Evolutionary conservation across 805 yeast species (phyloP).

Genomic region (Kuraishia hungarica): DNA sequence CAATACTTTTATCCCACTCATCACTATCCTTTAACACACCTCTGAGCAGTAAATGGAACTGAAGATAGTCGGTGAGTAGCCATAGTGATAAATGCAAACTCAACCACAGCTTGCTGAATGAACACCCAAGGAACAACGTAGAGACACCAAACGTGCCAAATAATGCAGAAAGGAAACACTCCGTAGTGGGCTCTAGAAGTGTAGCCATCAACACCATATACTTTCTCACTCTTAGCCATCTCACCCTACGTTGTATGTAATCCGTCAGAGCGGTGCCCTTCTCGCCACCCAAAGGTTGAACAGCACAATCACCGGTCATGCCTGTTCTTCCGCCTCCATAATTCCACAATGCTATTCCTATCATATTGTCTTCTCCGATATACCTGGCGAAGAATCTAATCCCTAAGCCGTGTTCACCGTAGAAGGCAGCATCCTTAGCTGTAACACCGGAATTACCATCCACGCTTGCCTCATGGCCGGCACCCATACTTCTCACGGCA

Average conservation of each 20-base stretch:
- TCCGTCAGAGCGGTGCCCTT: slow-evolving; percentile 31
- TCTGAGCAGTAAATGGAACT: slow-evolving; percentile 36
- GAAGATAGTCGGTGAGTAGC: slow-evolving; percentile 57
- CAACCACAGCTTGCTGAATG: slow-evolving; percentile 30
- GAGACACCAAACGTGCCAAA: slow-evolving; percentile 58
- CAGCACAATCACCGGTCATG: slow-evolving; percentile 67
- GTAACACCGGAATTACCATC: slow-evolving; percentile 26
- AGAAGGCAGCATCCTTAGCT: slow-evolving; percentile 22
- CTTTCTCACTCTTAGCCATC: slow-evolving; percentile 83
- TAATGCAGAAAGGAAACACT: slow-evolving; percentile 56
- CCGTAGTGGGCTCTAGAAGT: slow-evolving; percentile 80
- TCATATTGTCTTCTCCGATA: slow-evolving; percentile 92
- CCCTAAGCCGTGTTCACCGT: slow-evolving; percentile 31
- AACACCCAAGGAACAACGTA: slow-evolving; percentile 27
- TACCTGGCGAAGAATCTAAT: slow-evolving; percentile 66
- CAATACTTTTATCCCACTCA: not conserved
- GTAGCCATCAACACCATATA: slow-evolving; percentile 87
- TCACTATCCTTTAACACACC: slow-evolving; percentile 7
- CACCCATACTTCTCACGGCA: slow-evolving; percentile 38
- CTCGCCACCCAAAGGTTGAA: slow-evolving; percentile 57
- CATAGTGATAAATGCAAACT: slow-evolving; percentile 50
- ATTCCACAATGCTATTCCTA: slow-evolving; percentile 79
- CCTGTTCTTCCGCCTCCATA: slow-evolving; percentile 61
- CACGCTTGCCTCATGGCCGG: slow-evolving; percentile 16
- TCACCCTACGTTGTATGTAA: slow-evolving; percentile 58